Percentiles rank a stretch among this genome's conserved stretches.
Conservation (phyloP, 495 filamentous ascomycete genomes). For the Xylaria cubensis region DNA sequence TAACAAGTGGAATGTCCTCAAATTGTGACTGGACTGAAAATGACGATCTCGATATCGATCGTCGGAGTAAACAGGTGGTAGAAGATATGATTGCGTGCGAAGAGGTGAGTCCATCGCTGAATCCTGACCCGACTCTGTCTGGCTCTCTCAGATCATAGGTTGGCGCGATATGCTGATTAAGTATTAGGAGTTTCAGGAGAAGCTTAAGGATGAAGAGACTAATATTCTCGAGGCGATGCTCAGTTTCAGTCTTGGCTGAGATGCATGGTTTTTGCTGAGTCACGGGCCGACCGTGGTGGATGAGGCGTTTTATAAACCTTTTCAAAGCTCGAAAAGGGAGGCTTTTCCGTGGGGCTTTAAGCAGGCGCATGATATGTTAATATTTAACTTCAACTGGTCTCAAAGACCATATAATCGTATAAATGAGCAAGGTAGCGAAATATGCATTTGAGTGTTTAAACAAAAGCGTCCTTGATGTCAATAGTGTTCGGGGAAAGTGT, state of each 20-base stretch:
- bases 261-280: conserved; percentile 5
- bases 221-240: conserved; percentile 36
- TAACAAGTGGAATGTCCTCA: conserved; percentile 33
- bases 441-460: background rate
- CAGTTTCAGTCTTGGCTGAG: conserved; percentile 19
- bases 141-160: conserved; percentile 34
- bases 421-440: background rate
- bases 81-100: conserved; percentile 40
- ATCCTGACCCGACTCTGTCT: conserved; percentile 13
- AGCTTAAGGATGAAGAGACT: conserved; percentile 37
- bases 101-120: conserved; percentile 32
- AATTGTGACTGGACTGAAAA: conserved; percentile 23
- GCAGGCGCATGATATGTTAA: conserved; percentile 9
- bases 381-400: background rate
- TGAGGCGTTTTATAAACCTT: conserved; percentile 15
- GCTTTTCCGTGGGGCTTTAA: background rate
- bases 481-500: background rate
- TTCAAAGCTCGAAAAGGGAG: conserved; percentile 22
- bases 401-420: background rate
- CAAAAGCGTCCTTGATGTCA: background rate
- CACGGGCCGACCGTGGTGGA: conserved; percentile 8
- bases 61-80: conserved; percentile 33
- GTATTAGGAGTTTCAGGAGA: conserved; percentile 38
- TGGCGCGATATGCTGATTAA: conserved; percentile 37
- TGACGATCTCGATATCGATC: conserved; percentile 30